phyloP scores from a whole-genome alignment of 192 early-diverging fungal species.

The Coemansia umbellata region DNA sequence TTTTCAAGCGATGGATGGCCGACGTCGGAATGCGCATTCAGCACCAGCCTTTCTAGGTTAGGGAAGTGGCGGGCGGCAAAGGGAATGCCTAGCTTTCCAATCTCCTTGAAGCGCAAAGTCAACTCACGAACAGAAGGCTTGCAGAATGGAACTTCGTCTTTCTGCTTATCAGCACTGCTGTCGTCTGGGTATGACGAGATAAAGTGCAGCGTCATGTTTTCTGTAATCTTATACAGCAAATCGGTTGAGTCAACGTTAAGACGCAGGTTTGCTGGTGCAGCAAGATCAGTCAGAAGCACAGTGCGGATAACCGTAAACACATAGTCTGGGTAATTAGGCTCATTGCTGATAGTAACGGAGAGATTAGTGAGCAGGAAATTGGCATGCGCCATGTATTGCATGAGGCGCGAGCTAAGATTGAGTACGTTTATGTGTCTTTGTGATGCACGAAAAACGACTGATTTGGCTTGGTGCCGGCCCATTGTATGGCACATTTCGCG shows the following conservation, averaged over 20 bases:
- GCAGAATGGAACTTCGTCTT: constrained; percentile 39
- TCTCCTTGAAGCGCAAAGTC: constrained; percentile 41
- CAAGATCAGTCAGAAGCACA: constrained; percentile 46
- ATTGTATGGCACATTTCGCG: constrained; percentile 50
- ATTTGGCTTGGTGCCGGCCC: constrained; percentile 37
- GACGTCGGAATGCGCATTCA: constrained; percentile 38
- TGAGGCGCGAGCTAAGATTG: constrained; percentile 41
- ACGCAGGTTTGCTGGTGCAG: constrained; percentile 37
- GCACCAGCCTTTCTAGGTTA: constrained; percentile 35
- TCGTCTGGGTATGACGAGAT: constrained; percentile 23
- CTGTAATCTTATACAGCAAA: constrained; percentile 47
- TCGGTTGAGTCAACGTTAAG: constrained; percentile 50
- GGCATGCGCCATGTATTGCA: constrained; percentile 53
- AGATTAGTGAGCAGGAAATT: constrained; percentile 46
- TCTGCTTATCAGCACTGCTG: background rate
- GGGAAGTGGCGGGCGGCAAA: constrained; percentile 50
- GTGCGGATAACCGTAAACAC: constrained; percentile 43
- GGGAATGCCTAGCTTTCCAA: constrained; percentile 51
- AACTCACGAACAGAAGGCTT: constrained; percentile 51
- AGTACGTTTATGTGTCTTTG: constrained; percentile 47
- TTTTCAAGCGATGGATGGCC: constrained; percentile 48
- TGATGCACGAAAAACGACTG: constrained; percentile 43
- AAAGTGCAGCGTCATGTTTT: constrained; percentile 43
- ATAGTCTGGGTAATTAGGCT: constrained; percentile 42
- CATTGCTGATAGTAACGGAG: constrained; percentile 35